phyloP scores from a whole-genome alignment of 768 basidiomycete genomes.

The Agrocybe chaxingu region DNA sequence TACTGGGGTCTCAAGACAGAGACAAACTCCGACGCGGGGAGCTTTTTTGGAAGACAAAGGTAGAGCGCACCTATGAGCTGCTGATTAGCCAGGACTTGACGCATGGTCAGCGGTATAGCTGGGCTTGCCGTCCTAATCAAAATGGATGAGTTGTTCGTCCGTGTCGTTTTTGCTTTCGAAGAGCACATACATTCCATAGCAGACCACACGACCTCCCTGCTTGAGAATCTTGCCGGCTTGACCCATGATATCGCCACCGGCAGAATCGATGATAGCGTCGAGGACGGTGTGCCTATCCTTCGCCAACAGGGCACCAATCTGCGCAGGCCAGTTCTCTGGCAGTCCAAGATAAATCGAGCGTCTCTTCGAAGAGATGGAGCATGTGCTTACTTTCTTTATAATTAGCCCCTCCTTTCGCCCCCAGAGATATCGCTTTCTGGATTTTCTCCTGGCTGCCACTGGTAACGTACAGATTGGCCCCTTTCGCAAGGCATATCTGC shows the following conservation, averaged over 20 bases:
- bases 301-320: conserved; percentile 41
- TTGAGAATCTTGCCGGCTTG: conserved; percentile 49
- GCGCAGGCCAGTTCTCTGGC: conserved; percentile 49
- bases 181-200: conserved; percentile 60
- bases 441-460: conserved; percentile 72
- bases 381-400: conserved; percentile 59
- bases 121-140: conserved; percentile 56
- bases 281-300: conserved; percentile 31
- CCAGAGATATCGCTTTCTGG: conserved; percentile 56
- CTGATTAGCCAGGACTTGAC: conserved; percentile 71
- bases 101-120: conserved; percentile 68
- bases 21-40: neutral
- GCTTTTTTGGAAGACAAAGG: conserved; percentile 1
- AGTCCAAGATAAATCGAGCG: neutral
- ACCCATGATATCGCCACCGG: conserved; percentile 61
- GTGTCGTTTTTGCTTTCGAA: neutral
- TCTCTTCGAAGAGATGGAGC: neutral
- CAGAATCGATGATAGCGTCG: conserved; percentile 68
- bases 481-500: conserved; percentile 71
- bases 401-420: conserved; percentile 74
- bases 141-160: conserved; percentile 4
- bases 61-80: conserved; percentile 60
- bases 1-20: neutral
- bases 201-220: conserved; percentile 54
- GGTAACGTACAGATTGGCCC: conserved; percentile 82